Percentiles rank a stretch among this genome's conserved stretches.
Conservation (phyloP, 495 filamentous ascomycete genomes). For the Penicillium cosmopolitanum region DNA sequence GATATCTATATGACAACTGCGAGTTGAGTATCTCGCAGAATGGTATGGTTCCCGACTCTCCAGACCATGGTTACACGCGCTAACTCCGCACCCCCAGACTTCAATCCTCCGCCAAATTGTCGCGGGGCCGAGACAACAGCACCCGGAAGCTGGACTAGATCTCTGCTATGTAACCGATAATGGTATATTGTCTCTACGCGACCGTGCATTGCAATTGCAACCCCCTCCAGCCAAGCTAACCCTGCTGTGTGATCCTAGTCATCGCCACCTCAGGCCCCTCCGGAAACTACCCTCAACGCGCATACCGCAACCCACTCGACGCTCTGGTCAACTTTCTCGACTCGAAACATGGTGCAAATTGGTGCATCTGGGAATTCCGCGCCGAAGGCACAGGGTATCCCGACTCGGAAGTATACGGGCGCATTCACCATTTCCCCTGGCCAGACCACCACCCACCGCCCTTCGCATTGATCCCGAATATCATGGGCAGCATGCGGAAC, state of each 20-base stretch:
- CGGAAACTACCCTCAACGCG: slow-evolving; percentile 82
- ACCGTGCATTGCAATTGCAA: neutral
- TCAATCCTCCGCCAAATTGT: slow-evolving; percentile 74
- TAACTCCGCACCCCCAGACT: slow-evolving; percentile 49
- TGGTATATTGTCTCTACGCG: slow-evolving; percentile 42
- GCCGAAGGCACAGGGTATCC: slow-evolving; percentile 96
- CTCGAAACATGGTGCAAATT: slow-evolving; percentile 75
- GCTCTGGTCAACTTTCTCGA: slow-evolving; percentile 85
- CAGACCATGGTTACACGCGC: neutral
- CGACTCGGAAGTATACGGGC: slow-evolving; percentile 80
- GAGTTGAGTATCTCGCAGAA: slow-evolving; percentile 15
- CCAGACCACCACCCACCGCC: slow-evolving; percentile 98
- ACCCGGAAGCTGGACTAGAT: slow-evolving; percentile 86
- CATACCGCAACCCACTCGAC: slow-evolving; percentile 91
- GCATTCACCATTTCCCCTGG: slow-evolving; percentile 90
- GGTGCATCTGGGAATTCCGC: slow-evolving; percentile 97
- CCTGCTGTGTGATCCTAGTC: slow-evolving; percentile 38
- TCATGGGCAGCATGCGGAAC: slow-evolving; percentile 88
- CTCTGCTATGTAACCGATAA: slow-evolving; percentile 93
- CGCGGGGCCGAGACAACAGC: slow-evolving; percentile 77
- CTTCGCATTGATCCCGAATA: slow-evolving; percentile 81
- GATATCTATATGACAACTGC: neutral
- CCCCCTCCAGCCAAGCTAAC: neutral
- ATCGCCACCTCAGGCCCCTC: slow-evolving; percentile 84
- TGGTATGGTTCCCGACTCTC: slow-evolving; percentile 11